phyloP scores from a whole-genome alignment of 768 basidiomycete genomes.

The Tephrocybe sp. region DNA sequence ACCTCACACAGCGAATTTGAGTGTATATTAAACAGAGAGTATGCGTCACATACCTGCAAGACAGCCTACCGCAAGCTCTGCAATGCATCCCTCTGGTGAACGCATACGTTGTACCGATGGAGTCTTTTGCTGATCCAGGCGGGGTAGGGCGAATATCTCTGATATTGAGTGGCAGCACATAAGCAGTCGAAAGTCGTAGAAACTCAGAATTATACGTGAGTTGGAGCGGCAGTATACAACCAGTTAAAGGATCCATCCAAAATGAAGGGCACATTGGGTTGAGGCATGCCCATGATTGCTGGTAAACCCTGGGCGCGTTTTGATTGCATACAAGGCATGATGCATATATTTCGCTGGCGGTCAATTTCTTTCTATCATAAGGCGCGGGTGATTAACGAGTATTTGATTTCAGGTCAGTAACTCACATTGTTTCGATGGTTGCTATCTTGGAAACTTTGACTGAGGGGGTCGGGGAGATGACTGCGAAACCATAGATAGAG shows the following conservation, averaged over 20 bases:
- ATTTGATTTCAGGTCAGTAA: too few relatives aligned
- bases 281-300: conserved; percentile 62
- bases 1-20: conserved; percentile 39
- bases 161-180: conserved; percentile 31
- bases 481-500: too few relatives aligned
- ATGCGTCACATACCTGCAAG: conserved; percentile 55
- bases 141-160: conserved; percentile 38
- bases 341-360: conserved; percentile 14
- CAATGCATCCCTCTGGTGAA: conserved; percentile 75
- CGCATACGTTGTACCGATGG: conserved; percentile 50
- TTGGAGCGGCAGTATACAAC: conserved; percentile 29
- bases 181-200: conserved; percentile 34
- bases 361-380: too few relatives aligned
- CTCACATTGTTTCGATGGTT: too few relatives aligned
- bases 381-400: too few relatives aligned
- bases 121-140: conserved; percentile 28
- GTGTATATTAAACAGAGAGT: background rate
- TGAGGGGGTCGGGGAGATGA: too few relatives aligned
- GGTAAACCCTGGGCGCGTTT: conserved; percentile 54
- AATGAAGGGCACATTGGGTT: conserved; percentile 56
- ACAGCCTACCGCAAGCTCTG: conserved; percentile 64
- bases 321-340: conserved; percentile 44
- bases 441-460: too few relatives aligned
- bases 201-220: conserved; percentile 53
- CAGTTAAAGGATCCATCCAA: conserved; percentile 40